phyloP scores from a whole-genome alignment of 148 eudicot genomes.

The Silene uniflora region DNA sequence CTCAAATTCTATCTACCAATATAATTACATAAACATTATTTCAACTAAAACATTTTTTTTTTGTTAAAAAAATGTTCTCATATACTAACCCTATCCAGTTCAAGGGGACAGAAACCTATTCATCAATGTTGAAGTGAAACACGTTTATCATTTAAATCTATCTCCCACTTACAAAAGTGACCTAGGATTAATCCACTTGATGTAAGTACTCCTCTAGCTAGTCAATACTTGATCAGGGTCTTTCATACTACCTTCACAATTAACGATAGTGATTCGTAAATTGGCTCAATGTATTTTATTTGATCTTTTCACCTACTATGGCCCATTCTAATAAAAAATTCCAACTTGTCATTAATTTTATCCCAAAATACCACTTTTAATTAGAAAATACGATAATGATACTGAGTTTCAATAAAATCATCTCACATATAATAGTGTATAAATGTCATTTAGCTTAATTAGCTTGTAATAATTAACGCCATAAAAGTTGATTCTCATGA shows the following conservation, averaged over 20 bases:
- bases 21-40: too few relatives aligned
- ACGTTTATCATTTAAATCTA: background rate
- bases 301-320: conserved; percentile 1
- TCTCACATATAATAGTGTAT: too few relatives aligned
- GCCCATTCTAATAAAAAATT: background rate
- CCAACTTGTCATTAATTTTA: background rate
- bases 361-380: background rate
- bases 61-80: too few relatives aligned
- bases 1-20: too few relatives aligned
- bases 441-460: too few relatives aligned
- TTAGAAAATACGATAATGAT: background rate
- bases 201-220: background rate
- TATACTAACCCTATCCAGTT: too few relatives aligned
- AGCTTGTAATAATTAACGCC: too few relatives aligned
- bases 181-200: background rate
- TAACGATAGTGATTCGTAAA: background rate
- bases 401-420: too few relatives aligned
- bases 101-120: too few relatives aligned
- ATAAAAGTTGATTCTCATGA: too few relatives aligned
- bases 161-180: background rate
- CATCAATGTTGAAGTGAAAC: too few relatives aligned
- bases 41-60: too few relatives aligned
- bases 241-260: background rate
- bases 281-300: background rate
- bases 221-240: background rate